Evolutionary conservation across 768 basidiomycete genomes (phyloP), one percentile per base, ranked within the genome.

Genomic region (Dentipellis sp.): DNA sequence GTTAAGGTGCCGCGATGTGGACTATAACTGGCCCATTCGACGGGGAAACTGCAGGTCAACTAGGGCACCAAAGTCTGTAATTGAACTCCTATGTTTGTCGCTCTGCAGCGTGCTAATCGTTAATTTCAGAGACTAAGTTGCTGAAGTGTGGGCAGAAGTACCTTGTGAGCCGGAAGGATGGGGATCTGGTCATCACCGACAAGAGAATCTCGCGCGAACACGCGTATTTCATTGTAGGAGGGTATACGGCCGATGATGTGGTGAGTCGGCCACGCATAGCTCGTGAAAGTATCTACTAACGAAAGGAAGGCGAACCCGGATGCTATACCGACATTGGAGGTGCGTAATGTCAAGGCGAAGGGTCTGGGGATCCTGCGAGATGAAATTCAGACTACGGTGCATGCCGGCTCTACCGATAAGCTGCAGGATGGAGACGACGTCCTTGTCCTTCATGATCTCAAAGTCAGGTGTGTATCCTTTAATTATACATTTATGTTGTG

Each of bases 201-300:
- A 82, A 82, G 63, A 84, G 80, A 64, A 74, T 91, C 48, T 90
- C 88, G 0, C 74, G 76, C 29, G 71, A 79, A 19, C 83, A 87
- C 59, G 81, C 79, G 50, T 68, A 74, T 50, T 78, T 91, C 55
- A 68, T 70, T 5, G 82, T 90, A 3, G 82, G 75, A 1, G 59
- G 69, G 3, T 84, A 75, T 54, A 68, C 77, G 1, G 59, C 65
- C 12, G 78, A 81, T 39, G 76, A 87, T 56, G 74, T 75, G 57
- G 88, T 88, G 63, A 57, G 84, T 72, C 19, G 14, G n/a, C 11
- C 37, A 50, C 46, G 57, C 6, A 3, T 29, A 29, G 6, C 3
- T 29, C 6, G 3, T 29, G 52, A 42, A 46, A 39, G 35, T 21
- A 22, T 52, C 29, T 52, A 38, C 47, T 50, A 7, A 22, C 8